A percentile compares a stretch with the other conserved stretches of the same genome.
Evolutionary conservation across 306 rosid species (phyloP).

Genomic region (Malus orientalis): DNA sequence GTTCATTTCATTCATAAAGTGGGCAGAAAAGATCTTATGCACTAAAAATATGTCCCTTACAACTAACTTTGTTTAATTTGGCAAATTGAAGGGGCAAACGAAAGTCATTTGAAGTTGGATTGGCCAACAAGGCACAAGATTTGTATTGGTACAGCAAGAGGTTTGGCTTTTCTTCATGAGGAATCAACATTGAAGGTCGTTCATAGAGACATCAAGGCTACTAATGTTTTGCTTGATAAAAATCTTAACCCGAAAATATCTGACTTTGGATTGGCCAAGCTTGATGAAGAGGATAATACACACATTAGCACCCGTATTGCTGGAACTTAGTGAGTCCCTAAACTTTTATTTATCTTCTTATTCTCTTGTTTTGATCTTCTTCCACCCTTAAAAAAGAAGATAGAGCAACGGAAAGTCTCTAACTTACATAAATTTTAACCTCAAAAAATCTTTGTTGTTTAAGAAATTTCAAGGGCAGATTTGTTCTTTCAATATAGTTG

Average conservation of each 20-base stretch:
- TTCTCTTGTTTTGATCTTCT: neutral
- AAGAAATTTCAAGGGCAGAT: no score
- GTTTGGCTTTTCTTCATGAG: slow-evolving; percentile 29
- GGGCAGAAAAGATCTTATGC: neutral
- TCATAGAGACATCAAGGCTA: slow-evolving; percentile 44
- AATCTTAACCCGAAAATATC: slow-evolving; percentile 29
- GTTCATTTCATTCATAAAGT: neutral
- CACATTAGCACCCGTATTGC: slow-evolving; percentile 35
- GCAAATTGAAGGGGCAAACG: slow-evolving; percentile 6
- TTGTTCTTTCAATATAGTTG: no score
- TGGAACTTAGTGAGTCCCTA: slow-evolving; percentile 25
- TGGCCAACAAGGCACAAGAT: slow-evolving; percentile 26
- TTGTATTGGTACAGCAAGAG: slow-evolving; percentile 28
- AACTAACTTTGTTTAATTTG: neutral
- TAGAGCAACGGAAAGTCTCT: no score
- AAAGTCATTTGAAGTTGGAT: slow-evolving; percentile 15
- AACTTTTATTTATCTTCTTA: neutral
- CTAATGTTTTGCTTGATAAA: slow-evolving; percentile 37
- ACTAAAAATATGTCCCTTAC: neutral
- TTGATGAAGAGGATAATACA: slow-evolving; percentile 34
- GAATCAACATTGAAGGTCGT: slow-evolving; percentile 34
- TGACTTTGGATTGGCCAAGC: slow-evolving; percentile 35
- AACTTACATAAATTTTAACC: no score
- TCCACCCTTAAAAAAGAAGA: no score
- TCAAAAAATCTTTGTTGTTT: no score